Percentiles rank a stretch among this genome's conserved stretches.
Evolutionary conservation across 257 asterid genomes (phyloP).

Genomic region (Forsythia suspensa): DNA sequence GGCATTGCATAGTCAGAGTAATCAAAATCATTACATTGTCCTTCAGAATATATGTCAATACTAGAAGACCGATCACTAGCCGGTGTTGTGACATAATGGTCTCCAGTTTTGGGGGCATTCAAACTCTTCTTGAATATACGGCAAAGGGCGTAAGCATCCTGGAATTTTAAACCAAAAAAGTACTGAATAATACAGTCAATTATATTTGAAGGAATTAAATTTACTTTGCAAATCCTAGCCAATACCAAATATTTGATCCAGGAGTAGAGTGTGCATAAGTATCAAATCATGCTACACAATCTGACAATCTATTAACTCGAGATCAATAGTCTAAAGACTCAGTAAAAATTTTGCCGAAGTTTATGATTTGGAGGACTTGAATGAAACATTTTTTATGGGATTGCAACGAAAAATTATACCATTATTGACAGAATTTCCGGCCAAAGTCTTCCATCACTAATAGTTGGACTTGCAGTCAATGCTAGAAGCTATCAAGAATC

Average conservation of each 20-base stretch:
- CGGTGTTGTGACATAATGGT: slow-evolving; percentile 42
- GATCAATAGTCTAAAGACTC: too few species aligned
- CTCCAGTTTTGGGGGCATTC: slow-evolving; percentile 60
- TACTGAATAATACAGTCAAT: background rate
- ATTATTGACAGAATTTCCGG: background rate
- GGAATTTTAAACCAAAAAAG: slow-evolving; percentile 11
- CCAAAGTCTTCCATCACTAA: background rate
- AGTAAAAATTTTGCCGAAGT: too few species aligned
- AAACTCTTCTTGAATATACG: slow-evolving; percentile 92
- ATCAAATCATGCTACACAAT: too few species aligned
- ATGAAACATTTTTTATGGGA: too few species aligned
- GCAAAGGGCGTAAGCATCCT: slow-evolving; percentile 97
- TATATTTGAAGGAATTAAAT: background rate
- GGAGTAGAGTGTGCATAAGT: too few species aligned
- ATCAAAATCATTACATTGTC: slow-evolving; percentile 47
- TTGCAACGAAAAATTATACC: background rate
- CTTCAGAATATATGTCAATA: slow-evolving; percentile 52
- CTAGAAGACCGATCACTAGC: slow-evolving; percentile 59
- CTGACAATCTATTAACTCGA: too few species aligned
- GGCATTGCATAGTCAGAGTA: slow-evolving; percentile 45
- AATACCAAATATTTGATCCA: too few species aligned
- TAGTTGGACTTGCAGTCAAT: background rate
- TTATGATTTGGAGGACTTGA: too few species aligned
- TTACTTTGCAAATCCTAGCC: too few species aligned
- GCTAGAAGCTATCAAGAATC: background rate